Conservation (phyloP, 2,329 filamentous ascomycete genomes). For the Pyrenochaeta sp. region DNA sequence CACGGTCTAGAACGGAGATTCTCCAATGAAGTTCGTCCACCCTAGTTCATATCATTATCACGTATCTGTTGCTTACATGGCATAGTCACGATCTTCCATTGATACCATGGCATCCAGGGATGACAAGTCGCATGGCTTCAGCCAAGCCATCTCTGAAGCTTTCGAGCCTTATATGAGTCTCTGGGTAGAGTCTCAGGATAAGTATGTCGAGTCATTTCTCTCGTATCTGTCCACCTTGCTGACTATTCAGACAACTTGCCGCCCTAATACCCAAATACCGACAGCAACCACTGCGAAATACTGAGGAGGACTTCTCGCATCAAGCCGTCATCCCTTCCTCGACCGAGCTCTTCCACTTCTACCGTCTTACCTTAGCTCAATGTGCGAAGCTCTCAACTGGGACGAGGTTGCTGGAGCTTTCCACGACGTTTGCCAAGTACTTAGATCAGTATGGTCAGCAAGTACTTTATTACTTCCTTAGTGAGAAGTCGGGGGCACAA, state of each 20-base stretch:
- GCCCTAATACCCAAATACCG: conserved; percentile 88
- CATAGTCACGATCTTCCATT: conserved; percentile 76
- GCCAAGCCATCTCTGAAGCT: conserved; percentile 91
- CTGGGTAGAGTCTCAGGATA: conserved; percentile 97
- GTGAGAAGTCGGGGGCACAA: conserved; percentile 64
- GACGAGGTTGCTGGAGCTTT: conserved; percentile 83
- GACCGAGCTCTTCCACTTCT: conserved; percentile 97
- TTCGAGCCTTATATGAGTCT: conserved; percentile 97
- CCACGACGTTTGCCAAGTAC: conserved; percentile 87
- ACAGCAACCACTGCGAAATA: conserved; percentile 77
- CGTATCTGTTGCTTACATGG: conserved; percentile 23
- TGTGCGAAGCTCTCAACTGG: conserved; percentile 96
- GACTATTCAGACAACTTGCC: conserved; percentile 69
- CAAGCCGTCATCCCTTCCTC: conserved; percentile 92
- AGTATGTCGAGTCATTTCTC: conserved; percentile 46
- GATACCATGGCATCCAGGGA: conserved; percentile 86
- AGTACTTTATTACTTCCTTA: conserved; percentile 78
- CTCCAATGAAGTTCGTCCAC: conserved; percentile 61
- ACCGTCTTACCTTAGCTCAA: conserved; percentile 89
- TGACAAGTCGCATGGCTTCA: conserved; percentile 79
- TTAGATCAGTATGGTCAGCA: conserved; percentile 95
- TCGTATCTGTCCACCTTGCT: conserved; percentile 9
- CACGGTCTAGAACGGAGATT: conserved; percentile 89
- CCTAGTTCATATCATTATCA: neutral
- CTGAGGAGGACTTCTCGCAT: conserved; percentile 90